These are phyloP conservation scores for Ramichloridium luteum DNA, from an alignment of 2,329 filamentous ascomycete species.

Conservation along the genomic window DNA sequence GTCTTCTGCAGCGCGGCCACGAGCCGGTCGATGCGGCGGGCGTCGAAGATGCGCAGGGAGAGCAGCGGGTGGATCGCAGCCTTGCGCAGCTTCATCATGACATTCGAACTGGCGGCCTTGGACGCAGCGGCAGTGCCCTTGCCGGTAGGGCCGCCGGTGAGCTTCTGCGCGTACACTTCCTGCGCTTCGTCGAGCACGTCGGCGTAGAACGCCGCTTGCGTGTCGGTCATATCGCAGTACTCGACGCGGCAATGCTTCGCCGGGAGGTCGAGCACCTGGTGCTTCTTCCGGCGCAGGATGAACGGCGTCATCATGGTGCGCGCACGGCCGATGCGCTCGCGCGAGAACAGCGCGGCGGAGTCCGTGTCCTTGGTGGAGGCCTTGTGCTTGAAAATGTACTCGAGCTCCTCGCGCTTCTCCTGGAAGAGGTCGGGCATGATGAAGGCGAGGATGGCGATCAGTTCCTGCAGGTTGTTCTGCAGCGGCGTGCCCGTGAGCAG, in stretches of 20 bases:
- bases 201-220: conserved; percentile 63
- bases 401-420: conserved; percentile 63
- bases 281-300: conserved; percentile 84
- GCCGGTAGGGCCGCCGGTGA: conserved; percentile 36
- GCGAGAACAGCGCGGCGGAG: conserved; percentile 72
- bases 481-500: conserved; percentile 83
- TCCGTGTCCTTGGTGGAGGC: conserved; percentile 66
- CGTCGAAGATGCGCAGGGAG: conserved; percentile 68
- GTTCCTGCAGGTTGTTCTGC: conserved; percentile 87
- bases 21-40: conserved; percentile 66
- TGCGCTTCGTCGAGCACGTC: conserved; percentile 51
- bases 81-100: conserved; percentile 80
- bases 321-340: conserved; percentile 73
- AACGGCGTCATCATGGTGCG: conserved; percentile 91
- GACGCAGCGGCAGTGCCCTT: conserved; percentile 38
- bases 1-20: conserved; percentile 19
- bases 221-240: conserved; percentile 64
- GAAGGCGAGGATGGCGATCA: conserved; percentile 83
- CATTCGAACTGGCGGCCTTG: conserved; percentile 19
- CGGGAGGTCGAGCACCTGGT: conserved; percentile 72
- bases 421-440: conserved; percentile 79
- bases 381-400: conserved; percentile 82
- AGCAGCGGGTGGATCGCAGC: conserved; percentile 85
- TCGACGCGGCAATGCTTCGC: conserved; percentile 66
- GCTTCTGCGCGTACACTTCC: conserved; percentile 48